Evolutionary conservation across 139 green algal species (phyloP), one percentile per base, ranked within the genome.

Genomic region (Marvania coccoides): DNA sequence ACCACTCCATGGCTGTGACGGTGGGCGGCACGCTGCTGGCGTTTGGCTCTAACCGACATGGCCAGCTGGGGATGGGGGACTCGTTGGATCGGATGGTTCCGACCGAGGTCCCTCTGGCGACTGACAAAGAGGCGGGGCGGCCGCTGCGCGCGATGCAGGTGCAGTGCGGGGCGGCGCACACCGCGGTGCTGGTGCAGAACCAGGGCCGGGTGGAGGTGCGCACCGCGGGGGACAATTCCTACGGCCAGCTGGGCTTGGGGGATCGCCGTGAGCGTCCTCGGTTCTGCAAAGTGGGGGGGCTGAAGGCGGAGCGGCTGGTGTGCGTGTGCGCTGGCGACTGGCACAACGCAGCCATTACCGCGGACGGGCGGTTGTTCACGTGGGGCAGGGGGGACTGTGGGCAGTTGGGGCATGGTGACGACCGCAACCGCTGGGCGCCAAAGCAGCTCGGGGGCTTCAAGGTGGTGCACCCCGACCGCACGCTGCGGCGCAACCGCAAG

Each of bases 311-410:
- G 4, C 31, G 33, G 10, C 66, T 87, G 1, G 74, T 81, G 30
- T 79, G 80, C 2, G 63, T 91, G 13, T 76, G 79, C 42, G 69
- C 77, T 19, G 88, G 88, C 9, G 82, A 90, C 30, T 70, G 85
- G 47, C 83, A 90, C 75, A 80, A 70, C 19, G 80, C 60, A 3
- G 87, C 86, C 2, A 74, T 94, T 4, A 70, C 70, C n/a, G 6
- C 57, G 4, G 40, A 47, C 42, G 83, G 84, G 4, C 38, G 71
- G 7, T 58, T 95, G 13, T 92, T 81, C 55, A 23, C 87, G 28
- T 95, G 89, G 89, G 89, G 89, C 55, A 73, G 85, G 13, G 57
- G 84, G 26, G 87, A 94, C 71, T 82, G 71, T 45, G 83, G 84
- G 5, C 87, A 94, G 75, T 82, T 95, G 38, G 88, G 88, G 24